A percentile compares a stretch with the other conserved stretches of the same genome.
These are phyloP conservation scores for Claviceps spartinae DNA, from an alignment of 2,329 filamentous ascomycete genomes.

Conservation along the genomic window DNA sequence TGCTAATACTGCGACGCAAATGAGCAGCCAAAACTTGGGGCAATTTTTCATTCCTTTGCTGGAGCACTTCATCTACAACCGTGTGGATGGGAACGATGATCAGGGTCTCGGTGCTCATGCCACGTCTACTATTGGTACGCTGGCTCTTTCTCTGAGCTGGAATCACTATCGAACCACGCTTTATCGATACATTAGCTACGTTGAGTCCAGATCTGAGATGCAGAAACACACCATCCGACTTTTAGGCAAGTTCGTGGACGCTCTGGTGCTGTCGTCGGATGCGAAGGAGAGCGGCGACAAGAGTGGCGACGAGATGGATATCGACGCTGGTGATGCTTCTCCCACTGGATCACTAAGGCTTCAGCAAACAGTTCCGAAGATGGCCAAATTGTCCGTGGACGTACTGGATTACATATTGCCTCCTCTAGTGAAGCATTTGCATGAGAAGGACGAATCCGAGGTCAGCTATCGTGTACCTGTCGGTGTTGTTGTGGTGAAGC, in stretches of 20 bases:
- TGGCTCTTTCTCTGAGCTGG: slow-evolving; percentile 75
- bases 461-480: slow-evolving; percentile 88
- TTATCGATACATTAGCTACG: slow-evolving; percentile 68
- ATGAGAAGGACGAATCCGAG: slow-evolving; percentile 87
- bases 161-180: slow-evolving; percentile 77
- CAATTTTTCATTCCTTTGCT: slow-evolving; percentile 83
- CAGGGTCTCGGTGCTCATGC: slow-evolving; percentile 80
- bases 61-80: slow-evolving; percentile 86
- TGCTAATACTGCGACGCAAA: slow-evolving; percentile 47
- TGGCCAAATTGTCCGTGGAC: slow-evolving; percentile 56
- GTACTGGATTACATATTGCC: slow-evolving; percentile 65
- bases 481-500: slow-evolving; percentile 75
- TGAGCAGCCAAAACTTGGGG: slow-evolving; percentile 66
- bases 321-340: slow-evolving; percentile 22
- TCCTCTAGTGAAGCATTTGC: slow-evolving; percentile 68
- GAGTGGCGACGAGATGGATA: slow-evolving; percentile 20
- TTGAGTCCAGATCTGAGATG: slow-evolving; percentile 65
- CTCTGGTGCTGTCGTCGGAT: slow-evolving; percentile 46
- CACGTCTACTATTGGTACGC: slow-evolving; percentile 60
- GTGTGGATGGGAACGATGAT: slow-evolving; percentile 58
- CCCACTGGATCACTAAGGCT: slow-evolving; percentile 30
- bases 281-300: slow-evolving; percentile 18
- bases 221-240: slow-evolving; percentile 80
- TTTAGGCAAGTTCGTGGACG: slow-evolving; percentile 68
- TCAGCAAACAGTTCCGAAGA: slow-evolving; percentile 49